A percentile compares a stretch with the other conserved stretches of the same genome.
Evolutionary conservation across 2,329 filamentous ascomycete species (phyloP).

Genomic region (Colletotrichum ledebouriae): DNA sequence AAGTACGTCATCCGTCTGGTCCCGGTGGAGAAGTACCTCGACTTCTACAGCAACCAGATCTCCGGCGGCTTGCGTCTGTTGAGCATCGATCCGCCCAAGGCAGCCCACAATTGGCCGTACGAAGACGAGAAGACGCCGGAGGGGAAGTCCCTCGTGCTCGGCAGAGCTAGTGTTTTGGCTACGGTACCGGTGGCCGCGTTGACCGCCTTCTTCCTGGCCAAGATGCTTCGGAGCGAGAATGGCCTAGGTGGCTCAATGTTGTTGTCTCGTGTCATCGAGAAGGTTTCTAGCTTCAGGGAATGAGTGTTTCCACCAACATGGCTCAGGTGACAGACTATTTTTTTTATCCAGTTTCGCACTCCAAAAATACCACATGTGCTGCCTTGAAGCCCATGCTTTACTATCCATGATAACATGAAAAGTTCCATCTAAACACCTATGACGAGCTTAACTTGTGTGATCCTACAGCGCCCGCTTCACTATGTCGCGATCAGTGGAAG

Average conservation of each 20-base stretch:
- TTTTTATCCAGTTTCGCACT: too few species aligned
- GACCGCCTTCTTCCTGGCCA: constrained; percentile 25
- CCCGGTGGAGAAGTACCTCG: constrained; percentile 19
- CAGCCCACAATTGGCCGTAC: constrained; percentile 32
- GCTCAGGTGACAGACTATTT: too few species aligned
- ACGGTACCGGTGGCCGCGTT: constrained; percentile 25
- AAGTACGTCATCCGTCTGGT: constrained; percentile 25
- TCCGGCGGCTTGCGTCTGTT: constrained; percentile 11
- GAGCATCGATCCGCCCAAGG: constrained; percentile 7
- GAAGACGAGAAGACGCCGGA: constrained; percentile 23
- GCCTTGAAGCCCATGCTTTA: too few species aligned
- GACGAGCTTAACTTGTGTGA: too few species aligned
- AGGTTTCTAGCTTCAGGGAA: constrained; percentile 20
- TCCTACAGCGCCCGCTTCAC: too few species aligned
- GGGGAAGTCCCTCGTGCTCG: background rate
- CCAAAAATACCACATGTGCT: too few species aligned
- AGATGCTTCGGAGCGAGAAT: constrained; percentile 3
- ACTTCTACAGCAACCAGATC: constrained; percentile 33
- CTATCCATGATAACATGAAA: too few species aligned
- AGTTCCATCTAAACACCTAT: too few species aligned
- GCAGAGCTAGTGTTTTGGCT: background rate
- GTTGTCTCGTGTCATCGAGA: constrained; percentile 17
- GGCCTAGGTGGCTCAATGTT: background rate
- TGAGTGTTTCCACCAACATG: background rate
- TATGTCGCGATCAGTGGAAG: too few species aligned